Evolutionary conservation across 2,329 filamentous ascomycete genomes (phyloP).

Genomic region (Beauveria asiatica): DNA sequence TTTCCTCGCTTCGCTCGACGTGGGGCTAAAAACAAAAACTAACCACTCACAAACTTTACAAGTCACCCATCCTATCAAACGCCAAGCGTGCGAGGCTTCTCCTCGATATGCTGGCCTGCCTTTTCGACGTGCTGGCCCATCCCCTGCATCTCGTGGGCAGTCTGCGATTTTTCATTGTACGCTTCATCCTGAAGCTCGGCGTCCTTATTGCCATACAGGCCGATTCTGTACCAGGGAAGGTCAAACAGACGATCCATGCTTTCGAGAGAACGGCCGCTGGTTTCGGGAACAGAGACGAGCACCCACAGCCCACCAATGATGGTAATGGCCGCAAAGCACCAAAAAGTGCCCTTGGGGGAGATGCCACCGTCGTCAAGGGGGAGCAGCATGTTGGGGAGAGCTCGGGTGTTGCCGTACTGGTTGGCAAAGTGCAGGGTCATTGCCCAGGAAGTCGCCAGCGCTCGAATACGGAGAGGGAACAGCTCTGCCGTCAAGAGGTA

Average conservation of each 20-base stretch:
- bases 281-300: conserved; percentile 66
- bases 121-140: conserved; percentile 29
- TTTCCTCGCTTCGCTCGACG: too few relatives aligned
- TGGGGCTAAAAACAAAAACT: too few relatives aligned
- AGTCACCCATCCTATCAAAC: background rate
- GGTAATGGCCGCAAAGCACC: conserved; percentile 65
- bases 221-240: conserved; percentile 68
- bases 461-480: conserved; percentile 66
- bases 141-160: conserved; percentile 24
- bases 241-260: conserved; percentile 65
- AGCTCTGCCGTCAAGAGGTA: conserved; percentile 72
- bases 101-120: background rate
- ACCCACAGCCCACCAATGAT: conserved; percentile 61
- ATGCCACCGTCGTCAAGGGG: conserved; percentile 36
- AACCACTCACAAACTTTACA: too few relatives aligned
- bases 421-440: conserved; percentile 76
- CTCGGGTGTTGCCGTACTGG: conserved; percentile 69
- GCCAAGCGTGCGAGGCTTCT: conserved; percentile 5
- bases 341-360: conserved; percentile 60
- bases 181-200: conserved; percentile 38
- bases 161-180: conserved; percentile 35
- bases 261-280: conserved; percentile 55
- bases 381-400: conserved; percentile 68
- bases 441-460: conserved; percentile 59
- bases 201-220: conserved; percentile 44